Percentiles rank a stretch among this genome's conserved stretches.
These are phyloP conservation scores for Diaporthe batatas DNA, from an alignment of 2,329 filamentous ascomycete species.

Conservation along the genomic window DNA sequence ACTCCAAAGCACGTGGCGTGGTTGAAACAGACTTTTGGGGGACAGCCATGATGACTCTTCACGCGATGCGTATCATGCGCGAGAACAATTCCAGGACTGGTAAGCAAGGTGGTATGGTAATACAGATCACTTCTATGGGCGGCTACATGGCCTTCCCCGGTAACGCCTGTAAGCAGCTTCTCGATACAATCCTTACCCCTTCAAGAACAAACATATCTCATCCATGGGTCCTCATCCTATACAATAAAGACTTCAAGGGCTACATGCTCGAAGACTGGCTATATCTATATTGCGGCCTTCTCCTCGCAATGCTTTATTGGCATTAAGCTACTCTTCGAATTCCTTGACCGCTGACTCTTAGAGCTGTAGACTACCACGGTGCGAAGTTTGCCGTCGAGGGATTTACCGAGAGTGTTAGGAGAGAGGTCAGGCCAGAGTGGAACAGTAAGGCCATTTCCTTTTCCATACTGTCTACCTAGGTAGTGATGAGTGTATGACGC, in stretches of 20 bases:
- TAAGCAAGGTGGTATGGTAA: slow-evolving; percentile 62
- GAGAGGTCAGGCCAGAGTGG: slow-evolving; percentile 59
- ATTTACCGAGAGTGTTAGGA: slow-evolving; percentile 59
- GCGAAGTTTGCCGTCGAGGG: slow-evolving; percentile 62
- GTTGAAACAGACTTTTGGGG: slow-evolving; percentile 52
- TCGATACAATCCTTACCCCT: no score
- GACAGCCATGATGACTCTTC: slow-evolving; percentile 45
- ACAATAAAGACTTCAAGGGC: no score
- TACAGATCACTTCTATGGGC: slow-evolving; percentile 69
- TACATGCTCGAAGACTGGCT: no score
- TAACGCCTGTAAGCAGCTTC: slow-evolving; percentile 44
- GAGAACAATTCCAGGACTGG: slow-evolving; percentile 45
- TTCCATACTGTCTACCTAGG: slow-evolving; percentile 43
- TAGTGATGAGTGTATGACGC: slow-evolving; percentile 4
- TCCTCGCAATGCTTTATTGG: no score
- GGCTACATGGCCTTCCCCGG: slow-evolving; percentile 54
- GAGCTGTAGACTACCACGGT: slow-evolving; percentile 52
- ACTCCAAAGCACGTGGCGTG: slow-evolving; percentile 43
- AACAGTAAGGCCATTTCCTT: slow-evolving; percentile 52
- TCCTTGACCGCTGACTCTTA: no score
- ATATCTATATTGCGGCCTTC: no score
- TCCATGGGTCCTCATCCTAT: no score
- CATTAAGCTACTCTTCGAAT: no score
- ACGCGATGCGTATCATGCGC: slow-evolving; percentile 50
- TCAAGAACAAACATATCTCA: no score